A percentile compares a stretch with the other conserved stretches of the same genome.
Evolutionary conservation across 345 rosid species (phyloP).

Genomic region (Populus ilicifolia): DNA sequence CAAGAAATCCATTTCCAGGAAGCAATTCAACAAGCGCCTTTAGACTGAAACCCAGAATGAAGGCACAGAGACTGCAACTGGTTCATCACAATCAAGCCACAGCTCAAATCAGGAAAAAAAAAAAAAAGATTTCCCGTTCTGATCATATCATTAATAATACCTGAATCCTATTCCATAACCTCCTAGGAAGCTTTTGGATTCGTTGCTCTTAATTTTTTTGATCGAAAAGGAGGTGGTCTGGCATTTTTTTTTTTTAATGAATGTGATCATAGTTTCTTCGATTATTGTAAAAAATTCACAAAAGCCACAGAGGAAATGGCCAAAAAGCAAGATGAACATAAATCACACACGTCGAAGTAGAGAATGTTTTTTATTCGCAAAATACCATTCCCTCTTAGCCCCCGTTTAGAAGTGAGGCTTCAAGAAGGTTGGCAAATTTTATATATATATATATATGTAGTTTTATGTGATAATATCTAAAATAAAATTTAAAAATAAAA

Average conservation of each 20-base stretch:
- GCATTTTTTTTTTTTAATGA: too few species aligned
- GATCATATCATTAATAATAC: background rate
- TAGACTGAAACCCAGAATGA: background rate
- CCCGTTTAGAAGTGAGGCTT: too few species aligned
- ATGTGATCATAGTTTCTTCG: background rate
- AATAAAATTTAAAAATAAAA: too few species aligned
- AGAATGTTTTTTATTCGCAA: too few species aligned
- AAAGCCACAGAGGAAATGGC: background rate
- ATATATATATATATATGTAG: too few species aligned
- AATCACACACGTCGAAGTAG: background rate
- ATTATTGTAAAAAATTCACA: too few species aligned
- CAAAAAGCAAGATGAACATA: background rate
- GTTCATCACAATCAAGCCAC: background rate
- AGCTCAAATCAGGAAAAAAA: too few species aligned
- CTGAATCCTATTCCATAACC: background rate
- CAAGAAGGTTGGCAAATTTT: too few species aligned
- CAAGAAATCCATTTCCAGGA: background rate
- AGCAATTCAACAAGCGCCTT: background rate
- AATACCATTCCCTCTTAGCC: background rate
- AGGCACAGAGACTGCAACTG: background rate
- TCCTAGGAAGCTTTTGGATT: too few species aligned
- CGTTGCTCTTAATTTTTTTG: too few species aligned
- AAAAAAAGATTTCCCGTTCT: background rate
- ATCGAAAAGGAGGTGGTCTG: too few species aligned
- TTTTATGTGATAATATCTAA: too few species aligned